Conservation (phyloP, 2,329 filamentous ascomycete genomes). For the Claviceps cyperi region DNA sequence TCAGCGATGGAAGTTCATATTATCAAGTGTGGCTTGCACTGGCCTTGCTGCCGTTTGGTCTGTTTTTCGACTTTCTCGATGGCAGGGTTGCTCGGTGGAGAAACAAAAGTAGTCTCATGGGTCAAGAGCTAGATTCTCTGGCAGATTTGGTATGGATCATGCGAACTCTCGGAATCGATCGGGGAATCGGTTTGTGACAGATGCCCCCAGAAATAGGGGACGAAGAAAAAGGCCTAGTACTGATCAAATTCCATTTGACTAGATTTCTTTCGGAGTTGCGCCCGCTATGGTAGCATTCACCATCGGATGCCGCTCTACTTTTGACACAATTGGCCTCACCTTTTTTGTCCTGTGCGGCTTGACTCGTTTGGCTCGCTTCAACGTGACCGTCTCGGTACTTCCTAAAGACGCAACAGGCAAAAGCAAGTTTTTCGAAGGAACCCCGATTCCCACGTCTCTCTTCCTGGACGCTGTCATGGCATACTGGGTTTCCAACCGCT, state of each 20-base stretch:
- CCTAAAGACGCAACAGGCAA: constrained; percentile 90
- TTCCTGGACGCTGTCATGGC: constrained; percentile 73
- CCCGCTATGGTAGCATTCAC: constrained; percentile 80
- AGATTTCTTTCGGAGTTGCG: constrained; percentile 93
- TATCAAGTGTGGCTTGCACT: constrained; percentile 70
- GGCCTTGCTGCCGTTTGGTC: constrained; percentile 73
- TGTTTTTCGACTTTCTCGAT: constrained; percentile 98
- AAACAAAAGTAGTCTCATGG: constrained; percentile 94
- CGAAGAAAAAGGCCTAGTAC: not conserved
- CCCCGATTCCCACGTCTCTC: constrained; percentile 84
- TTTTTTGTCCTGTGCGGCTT: constrained; percentile 94
- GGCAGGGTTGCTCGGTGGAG: constrained; percentile 93
- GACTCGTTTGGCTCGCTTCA: constrained; percentile 89
- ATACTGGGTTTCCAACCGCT: constrained; percentile 72
- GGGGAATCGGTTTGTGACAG: not conserved
- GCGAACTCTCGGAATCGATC: not conserved
- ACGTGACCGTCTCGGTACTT: constrained; percentile 78
- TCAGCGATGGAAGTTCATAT: constrained; percentile 51
- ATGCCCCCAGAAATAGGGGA: not conserved
- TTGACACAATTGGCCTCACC: constrained; percentile 67
- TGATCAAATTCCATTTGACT: constrained; percentile 2
- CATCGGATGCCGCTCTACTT: constrained; percentile 68
- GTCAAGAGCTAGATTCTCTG: constrained; percentile 89
- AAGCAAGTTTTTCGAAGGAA: constrained; percentile 91
- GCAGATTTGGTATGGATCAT: constrained; percentile 64